Evolutionary conservation across 1,139 yeast genomes (phyloP).

Genomic region (Blastobotrys buckinghamii): DNA sequence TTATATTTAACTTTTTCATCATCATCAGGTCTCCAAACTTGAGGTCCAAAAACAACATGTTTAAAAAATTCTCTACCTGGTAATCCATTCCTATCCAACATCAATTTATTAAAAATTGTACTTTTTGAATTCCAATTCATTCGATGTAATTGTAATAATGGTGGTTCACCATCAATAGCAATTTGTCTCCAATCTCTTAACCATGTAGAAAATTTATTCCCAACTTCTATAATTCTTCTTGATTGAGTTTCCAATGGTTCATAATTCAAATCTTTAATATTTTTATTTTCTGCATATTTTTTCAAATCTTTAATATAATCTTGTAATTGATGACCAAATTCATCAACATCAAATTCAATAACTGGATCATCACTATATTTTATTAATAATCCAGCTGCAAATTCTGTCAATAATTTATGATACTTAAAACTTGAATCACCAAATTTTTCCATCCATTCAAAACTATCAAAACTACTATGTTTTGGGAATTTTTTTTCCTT

Average conservation of each 20-base stretch:
- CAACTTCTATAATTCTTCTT: slow-evolving; percentile 22
- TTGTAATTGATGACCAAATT: slow-evolving; percentile 44
- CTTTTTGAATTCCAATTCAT: slow-evolving; percentile 76
- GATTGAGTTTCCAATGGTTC: slow-evolving; percentile 24
- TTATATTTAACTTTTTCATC: slow-evolving; percentile 31
- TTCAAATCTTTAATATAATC: slow-evolving; percentile 46
- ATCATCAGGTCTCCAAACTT: slow-evolving; percentile 49
- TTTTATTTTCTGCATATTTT: slow-evolving; percentile 34
- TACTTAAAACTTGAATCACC: slow-evolving; percentile 54
- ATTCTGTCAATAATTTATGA: slow-evolving; percentile 53
- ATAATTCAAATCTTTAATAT: slow-evolving; percentile 18
- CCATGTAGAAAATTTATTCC: slow-evolving; percentile 40
- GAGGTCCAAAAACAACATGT: slow-evolving; percentile 68
- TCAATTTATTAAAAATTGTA: slow-evolving; percentile 49
- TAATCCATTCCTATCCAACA: slow-evolving; percentile 45
- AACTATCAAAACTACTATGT: slow-evolving; percentile 62
- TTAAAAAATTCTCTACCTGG: slow-evolving; percentile 60
- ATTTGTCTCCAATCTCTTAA: slow-evolving; percentile 49
- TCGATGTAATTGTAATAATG: slow-evolving; percentile 61
- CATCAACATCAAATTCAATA: slow-evolving; percentile 59
- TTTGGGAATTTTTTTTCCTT: slow-evolving; percentile 41
- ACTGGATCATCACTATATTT: slow-evolving; percentile 67
- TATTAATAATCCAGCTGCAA: slow-evolving; percentile 49
- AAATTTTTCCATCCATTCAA: slow-evolving; percentile 46
- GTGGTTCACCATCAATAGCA: slow-evolving; percentile 47